Base-by-base conservation (phyloP, 805 yeast genomes). In the Scheffersomyces stipitis region DNA sequence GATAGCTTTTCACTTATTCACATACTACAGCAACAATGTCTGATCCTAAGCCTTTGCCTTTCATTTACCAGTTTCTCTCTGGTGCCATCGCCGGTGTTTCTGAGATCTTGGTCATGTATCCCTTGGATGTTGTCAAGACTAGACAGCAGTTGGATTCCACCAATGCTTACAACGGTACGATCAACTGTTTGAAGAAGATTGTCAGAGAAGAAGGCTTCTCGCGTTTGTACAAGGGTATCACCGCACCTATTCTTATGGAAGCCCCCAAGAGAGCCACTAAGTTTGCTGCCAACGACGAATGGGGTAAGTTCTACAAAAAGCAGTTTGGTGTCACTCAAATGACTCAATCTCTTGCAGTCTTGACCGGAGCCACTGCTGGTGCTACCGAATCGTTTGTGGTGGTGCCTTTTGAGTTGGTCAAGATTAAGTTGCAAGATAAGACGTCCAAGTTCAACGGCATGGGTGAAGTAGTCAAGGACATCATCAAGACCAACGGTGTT, bases 211-310 rank as follows among this genome's bases (percentile, higher is more conserved):
- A 93, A 64, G 99, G 99, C 34, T 74, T 80, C 28, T 66, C 83
- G 8, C 75, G 93, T 45, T 75, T 91, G 40, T 93, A 93, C 68
- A 81, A 90, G 58, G 99, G 99, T 48, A 93, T 93, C 54, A 70
- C 86, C 20, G 96, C 99, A 16, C 99, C 99, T 23, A 87, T 93
- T 50, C 73, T 93, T 54, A 93, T 93, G 99, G 99, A 93, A 65
- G 99, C 98, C 10, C 99, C 99, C 47, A 93, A 93, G 74, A 81
- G 99, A 71, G 99, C 99, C 28, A 90, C 96, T 48, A 93, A 93
- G 65, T 93, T 93, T 60, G 97, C 98, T 35, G 96, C 97, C 44
- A 93, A 93, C 60, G 99, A 93, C 60, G 95, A 88, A 62, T 93
- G 96, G 84, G 91, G 96, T 36, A 83, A 83, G 62, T 63, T 89